phyloP scores from a whole-genome alignment of 192 early-diverging fungal genomes.

The Linnemannia elongata region DNA sequence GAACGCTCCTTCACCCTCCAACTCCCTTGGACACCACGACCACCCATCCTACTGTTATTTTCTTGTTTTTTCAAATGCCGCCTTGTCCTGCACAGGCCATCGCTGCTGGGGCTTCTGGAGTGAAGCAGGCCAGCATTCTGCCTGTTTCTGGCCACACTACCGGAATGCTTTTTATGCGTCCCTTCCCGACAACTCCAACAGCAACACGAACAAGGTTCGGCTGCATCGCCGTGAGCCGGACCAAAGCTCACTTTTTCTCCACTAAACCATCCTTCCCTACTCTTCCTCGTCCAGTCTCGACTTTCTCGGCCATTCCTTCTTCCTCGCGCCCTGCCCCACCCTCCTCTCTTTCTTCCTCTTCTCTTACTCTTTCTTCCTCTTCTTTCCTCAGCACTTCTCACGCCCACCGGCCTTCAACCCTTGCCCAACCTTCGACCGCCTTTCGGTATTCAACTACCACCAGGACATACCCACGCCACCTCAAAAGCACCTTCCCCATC shows the following conservation, averaged over 20 bases:
- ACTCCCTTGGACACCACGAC: too few species aligned
- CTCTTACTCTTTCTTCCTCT: background rate
- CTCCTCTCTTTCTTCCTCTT: background rate
- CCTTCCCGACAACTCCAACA: background rate
- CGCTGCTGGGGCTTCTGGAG: background rate
- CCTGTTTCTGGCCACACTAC: background rate
- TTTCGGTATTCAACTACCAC: slow-evolving; percentile 21
- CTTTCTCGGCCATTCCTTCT: background rate
- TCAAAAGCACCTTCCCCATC: background rate
- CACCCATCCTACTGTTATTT: background rate
- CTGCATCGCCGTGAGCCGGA: background rate
- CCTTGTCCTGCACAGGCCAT: slow-evolving; percentile 5
- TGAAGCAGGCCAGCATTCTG: background rate
- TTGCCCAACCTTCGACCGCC: background rate
- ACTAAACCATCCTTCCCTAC: background rate
- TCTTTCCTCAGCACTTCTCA: background rate
- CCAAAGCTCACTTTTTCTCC: background rate
- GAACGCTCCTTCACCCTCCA: background rate
- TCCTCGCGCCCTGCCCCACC: background rate
- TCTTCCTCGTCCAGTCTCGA: background rate
- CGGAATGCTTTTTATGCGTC: background rate
- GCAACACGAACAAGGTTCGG: background rate
- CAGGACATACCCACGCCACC: background rate
- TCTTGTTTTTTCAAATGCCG: background rate
- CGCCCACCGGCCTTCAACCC: slow-evolving; percentile 5